Conservation (phyloP, 1,284 basidiomycete species). For the Somion occarium region DNA sequence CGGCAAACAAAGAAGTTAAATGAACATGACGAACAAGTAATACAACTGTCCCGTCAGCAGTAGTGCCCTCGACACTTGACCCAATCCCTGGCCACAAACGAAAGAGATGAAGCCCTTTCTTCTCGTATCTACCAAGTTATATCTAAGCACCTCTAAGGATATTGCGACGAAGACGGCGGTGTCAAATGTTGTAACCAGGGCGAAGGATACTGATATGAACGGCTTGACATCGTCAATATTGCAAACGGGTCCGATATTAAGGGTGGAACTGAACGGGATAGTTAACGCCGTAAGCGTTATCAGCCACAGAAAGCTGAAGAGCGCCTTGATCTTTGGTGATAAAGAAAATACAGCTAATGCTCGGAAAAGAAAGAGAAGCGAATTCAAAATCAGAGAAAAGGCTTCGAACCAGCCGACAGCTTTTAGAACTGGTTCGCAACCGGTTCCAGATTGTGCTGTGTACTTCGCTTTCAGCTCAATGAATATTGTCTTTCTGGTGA, state of each 20-base stretch:
- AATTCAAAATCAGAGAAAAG: not conserved
- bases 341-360: not conserved
- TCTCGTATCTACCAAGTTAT: not conserved
- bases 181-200: not conserved
- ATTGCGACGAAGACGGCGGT: not conserved
- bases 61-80: not conserved
- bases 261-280: not conserved
- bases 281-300: not conserved
- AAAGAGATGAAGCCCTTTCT: not conserved
- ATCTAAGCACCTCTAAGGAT: not conserved
- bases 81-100: not conserved
- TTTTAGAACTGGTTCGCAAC: not conserved
- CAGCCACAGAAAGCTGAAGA: not conserved
- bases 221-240: no score
- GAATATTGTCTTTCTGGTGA: no score
- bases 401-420: not conserved
- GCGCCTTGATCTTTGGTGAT: not conserved
- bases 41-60: not conserved
- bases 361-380: not conserved
- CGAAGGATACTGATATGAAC: not conserved
- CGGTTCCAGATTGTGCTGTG: no score
- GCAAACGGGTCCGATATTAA: no score
- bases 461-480: no score
- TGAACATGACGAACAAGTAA: not conserved
- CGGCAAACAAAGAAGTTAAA: no score